Evolutionary conservation across 2,329 filamentous ascomycete species (phyloP).

Genomic region (Ophiocordyceps sinensis): DNA sequence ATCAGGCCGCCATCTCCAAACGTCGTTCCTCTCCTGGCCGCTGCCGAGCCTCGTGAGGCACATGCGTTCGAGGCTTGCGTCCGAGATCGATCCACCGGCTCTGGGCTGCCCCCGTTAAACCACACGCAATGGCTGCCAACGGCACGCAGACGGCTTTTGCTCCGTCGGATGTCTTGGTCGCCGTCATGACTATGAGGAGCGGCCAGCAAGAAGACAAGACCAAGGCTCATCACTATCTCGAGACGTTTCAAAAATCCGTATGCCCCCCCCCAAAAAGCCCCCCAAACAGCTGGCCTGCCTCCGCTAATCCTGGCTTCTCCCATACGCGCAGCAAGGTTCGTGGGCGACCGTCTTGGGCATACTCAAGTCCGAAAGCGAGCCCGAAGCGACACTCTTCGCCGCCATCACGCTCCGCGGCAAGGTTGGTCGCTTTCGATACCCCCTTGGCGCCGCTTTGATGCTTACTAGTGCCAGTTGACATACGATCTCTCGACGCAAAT

Average conservation of each 20-base stretch:
- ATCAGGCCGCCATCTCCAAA: not conserved
- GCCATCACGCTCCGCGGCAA: slow-evolving; percentile 97
- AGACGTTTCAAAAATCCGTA: slow-evolving; percentile 97
- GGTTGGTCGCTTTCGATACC: slow-evolving; percentile 32
- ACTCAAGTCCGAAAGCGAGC: slow-evolving; percentile 65
- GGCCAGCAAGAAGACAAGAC: slow-evolving; percentile 71
- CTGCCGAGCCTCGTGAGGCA: not conserved
- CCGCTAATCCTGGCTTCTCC: not conserved
- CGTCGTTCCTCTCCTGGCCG: not conserved
- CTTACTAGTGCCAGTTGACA: slow-evolving; percentile 53
- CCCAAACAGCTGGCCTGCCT: not conserved
- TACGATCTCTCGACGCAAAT: slow-evolving; percentile 86
- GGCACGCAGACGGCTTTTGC: slow-evolving; percentile 57
- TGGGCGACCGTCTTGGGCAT: slow-evolving; percentile 84
- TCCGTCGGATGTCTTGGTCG: slow-evolving; percentile 62
- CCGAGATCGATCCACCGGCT: not conserved
- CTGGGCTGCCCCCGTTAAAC: slow-evolving; percentile 2
- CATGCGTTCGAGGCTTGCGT: not conserved
- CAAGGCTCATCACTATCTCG: slow-evolving; percentile 80
- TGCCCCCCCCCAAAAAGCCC: slow-evolving; percentile 3
- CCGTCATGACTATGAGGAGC: slow-evolving; percentile 83
- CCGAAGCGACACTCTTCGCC: slow-evolving; percentile 85
- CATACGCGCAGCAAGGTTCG: slow-evolving; percentile 58
- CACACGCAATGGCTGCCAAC: slow-evolving; percentile 48
- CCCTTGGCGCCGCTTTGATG: not conserved